Base-by-base conservation (phyloP, 176 grass and related monocot genomes). In the Musa schizocarpa region DNA sequence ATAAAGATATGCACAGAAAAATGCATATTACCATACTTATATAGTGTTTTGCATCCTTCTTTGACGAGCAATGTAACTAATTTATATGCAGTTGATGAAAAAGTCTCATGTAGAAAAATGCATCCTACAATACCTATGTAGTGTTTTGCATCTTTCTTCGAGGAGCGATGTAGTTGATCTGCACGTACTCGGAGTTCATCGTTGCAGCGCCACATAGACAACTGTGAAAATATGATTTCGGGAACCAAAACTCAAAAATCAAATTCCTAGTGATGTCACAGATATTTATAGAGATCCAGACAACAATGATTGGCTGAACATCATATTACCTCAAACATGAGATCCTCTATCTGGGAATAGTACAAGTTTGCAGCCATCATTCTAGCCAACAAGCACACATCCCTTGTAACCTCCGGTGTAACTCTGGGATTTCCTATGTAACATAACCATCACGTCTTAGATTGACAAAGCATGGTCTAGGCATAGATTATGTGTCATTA, bases 151-250 rank as follows among this genome's bases (percentile, higher is more conserved):
- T 96, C 83, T 87, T 96, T 96, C 83, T 88, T 96, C 9, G 83
- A 86, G 23, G 83, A 89, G 59, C 64, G 69, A 61, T 83, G 62
- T 53, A 96, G 84, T 65, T 78, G 16, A 81, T 92, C 85, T 3
- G 76, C 83, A 68, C 78, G 88, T 54, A 76, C 76, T 59, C 92
- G 87, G 69, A 96, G 81, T 84, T 96, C 92, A 7, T 89, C 85
- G 67, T 83, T 92, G 87, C 92, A 96, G 13, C 89, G 92, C 92
- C 92, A 96, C 92, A 96, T 96, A 74, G 92, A 96, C 71, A 96
- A 74, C 92, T 96, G 81, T 63, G 23, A 63, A 62, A 71, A 49
- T 75, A 68, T 13, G 65, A 61, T n/a, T 61, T 34, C 65, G 43
- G 24, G 13, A 43, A 43, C 34, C 34, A 43, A 43, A 43, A 43